These are phyloP conservation scores for Evernia prunastri DNA, from an alignment of 495 filamentous ascomycete species.

Conservation along the genomic window DNA sequence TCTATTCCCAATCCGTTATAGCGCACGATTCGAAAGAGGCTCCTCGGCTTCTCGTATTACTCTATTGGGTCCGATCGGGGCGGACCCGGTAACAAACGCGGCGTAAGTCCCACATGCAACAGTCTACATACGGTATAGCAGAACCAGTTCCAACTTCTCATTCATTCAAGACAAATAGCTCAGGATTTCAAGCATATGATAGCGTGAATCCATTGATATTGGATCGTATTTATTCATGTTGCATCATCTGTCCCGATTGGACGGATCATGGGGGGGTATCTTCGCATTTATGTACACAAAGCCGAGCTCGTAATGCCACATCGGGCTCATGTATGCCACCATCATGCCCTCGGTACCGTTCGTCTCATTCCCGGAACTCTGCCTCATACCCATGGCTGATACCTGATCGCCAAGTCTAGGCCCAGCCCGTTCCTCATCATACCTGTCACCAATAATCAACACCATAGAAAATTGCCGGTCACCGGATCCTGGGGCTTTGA, in stretches of 20 bases:
- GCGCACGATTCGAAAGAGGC: neutral
- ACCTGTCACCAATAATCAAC: conserved; percentile 17
- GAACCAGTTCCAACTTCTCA: neutral
- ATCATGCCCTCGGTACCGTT: neutral
- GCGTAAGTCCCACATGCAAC: conserved; percentile 5
- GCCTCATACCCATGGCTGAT: conserved; percentile 7
- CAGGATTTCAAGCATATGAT: neutral
- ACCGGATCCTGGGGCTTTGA: conserved; percentile 21
- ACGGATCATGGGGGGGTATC: conserved; percentile 4
- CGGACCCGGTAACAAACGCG: conserved; percentile 1
- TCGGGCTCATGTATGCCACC: neutral
- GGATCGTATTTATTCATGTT: neutral
- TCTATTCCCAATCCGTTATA: neutral
- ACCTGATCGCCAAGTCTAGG: conserved; percentile 7
- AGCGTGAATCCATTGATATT: neutral
- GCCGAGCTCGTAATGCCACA: neutral
- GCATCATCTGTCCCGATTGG: neutral
- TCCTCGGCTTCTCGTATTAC: neutral
- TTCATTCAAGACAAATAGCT: neutral
- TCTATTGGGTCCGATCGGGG: neutral
- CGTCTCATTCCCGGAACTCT: neutral
- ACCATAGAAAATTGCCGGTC: conserved; percentile 21
- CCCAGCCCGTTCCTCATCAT: neutral
- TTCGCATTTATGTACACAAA: conserved; percentile 13
- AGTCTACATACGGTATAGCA: conserved; percentile 7